Base-by-base conservation (phyloP, 2,329 filamentous ascomycete species). In the Fusarium duplospermum region DNA sequence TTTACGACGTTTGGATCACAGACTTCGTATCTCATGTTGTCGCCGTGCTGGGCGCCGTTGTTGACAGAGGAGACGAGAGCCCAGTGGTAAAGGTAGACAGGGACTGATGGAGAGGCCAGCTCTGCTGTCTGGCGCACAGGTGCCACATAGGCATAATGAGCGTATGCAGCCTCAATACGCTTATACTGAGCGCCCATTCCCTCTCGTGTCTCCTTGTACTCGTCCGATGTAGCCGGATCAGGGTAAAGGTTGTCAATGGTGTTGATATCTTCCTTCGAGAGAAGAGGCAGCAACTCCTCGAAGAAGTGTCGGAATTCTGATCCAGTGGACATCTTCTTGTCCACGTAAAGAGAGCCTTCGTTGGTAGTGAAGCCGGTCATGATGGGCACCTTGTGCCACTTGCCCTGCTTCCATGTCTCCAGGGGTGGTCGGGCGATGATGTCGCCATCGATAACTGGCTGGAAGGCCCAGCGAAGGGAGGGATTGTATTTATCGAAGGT, bases 321-420 rank as follows among this genome's bases (percentile, higher is more conserved):
- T 1, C 87, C 82, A 2, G 83, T 83, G 4, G 85, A 83, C 70
- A 88, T 84, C 6, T 79, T 73, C 33, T 84, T 82, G 0, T 91
- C 87, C 1, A 93, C 88, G 76, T 93, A 94, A 35, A 87, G 81
- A 0, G 90, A 87, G 4, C 92, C 92, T 80, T 94, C 92, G 75
- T 94, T 91, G 42, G 89, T 88, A 77, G 91, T 91, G 82, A 91
- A 94, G 4, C 92, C 92, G 0, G 92, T 93, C 67, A 94, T 83
- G 45, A 94, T 88, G 1, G 79, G 79, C 0, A 80, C 68, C 27
- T 77, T 79, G 63, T 79, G 78, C 78, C 78, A 79, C 36, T 72
- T 74, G 13, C 73, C 79, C 16, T 66, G 50, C 24, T 68, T 64
- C 90, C 90, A 93, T 10, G 87, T 86, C 24, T 87, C 84, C 3